Conservation (phyloP, 2,329 filamentous ascomycete genomes). For the Fusarium sp. region DNA sequence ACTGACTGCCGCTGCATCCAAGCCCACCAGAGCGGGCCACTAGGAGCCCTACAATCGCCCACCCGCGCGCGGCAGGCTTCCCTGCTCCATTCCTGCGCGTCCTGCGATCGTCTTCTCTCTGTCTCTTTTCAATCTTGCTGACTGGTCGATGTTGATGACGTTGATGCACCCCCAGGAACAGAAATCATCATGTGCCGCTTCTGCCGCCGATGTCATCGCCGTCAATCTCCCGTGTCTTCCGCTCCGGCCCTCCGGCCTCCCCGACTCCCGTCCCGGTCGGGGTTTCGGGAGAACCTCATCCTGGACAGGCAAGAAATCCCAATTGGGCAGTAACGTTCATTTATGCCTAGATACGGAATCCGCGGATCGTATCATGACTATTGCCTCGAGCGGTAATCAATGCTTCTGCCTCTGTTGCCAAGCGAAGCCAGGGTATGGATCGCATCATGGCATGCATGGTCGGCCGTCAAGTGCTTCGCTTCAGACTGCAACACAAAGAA, state of each 20-base stretch:
- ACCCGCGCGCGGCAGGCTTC: slow-evolving; percentile 23
- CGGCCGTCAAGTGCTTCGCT: not conserved
- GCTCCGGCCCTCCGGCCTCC: slow-evolving; percentile 31
- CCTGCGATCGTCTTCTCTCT: slow-evolving; percentile 25
- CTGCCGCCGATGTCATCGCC: slow-evolving; percentile 21
- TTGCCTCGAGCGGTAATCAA: not conserved
- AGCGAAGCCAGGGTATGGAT: not conserved
- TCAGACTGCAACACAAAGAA: not conserved
- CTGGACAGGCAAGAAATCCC: not conserved
- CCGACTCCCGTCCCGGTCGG: slow-evolving; percentile 24
- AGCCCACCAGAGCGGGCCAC: slow-evolving; percentile 35
- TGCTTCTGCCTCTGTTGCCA: not conserved
- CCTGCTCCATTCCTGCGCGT: slow-evolving; percentile 32
- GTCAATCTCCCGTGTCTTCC: slow-evolving; percentile 15
- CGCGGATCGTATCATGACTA: not conserved
- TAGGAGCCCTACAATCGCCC: slow-evolving; percentile 39
- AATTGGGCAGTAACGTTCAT: not conserved
- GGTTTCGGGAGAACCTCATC: slow-evolving; percentile 7
- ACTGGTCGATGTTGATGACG: slow-evolving; percentile 22
- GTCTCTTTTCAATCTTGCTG: not conserved
- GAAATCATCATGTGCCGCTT: slow-evolving; percentile 13
- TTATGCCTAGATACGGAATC: not conserved
- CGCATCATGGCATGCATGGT: slow-evolving; percentile 12
- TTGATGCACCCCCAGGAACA: slow-evolving; percentile 6
- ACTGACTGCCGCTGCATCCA: slow-evolving; percentile 18